phyloP scores from a whole-genome alignment of 805 yeast genomes.

The Sugiyamaella valdiviana region DNA sequence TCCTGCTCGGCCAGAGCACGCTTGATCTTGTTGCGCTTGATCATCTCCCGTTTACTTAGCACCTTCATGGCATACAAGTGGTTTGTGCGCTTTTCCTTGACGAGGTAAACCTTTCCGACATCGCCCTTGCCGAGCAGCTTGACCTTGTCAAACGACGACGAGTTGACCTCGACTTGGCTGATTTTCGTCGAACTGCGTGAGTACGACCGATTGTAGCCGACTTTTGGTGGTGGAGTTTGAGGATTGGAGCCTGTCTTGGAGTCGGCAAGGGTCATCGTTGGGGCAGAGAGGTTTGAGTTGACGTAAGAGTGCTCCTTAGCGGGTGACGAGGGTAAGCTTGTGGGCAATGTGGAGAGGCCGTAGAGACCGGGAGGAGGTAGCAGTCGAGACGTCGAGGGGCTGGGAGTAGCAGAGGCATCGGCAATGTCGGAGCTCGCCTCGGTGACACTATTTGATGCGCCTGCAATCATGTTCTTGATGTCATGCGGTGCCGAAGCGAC shows the following conservation, averaged over 20 bases:
- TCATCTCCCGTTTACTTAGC: conserved; percentile 85
- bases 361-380: background rate
- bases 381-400: background rate
- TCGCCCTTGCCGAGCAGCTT: conserved; percentile 94
- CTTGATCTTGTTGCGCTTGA: conserved; percentile 87
- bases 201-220: conserved; percentile 48
- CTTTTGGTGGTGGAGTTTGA: conserved; percentile 8
- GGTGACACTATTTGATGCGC: conserved; percentile 3
- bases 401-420: conserved; percentile 1
- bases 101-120: conserved; percentile 93
- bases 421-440: conserved; percentile 21
- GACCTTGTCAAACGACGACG: conserved; percentile 81
- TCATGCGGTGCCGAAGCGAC: conserved; percentile 84
- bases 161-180: conserved; percentile 73
- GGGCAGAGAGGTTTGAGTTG: conserved; percentile 1
- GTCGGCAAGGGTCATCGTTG: background rate
- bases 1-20: conserved; percentile 96
- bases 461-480: conserved; percentile 31
- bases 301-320: background rate
- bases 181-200: conserved; percentile 69
- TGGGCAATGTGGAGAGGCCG: background rate
- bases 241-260: conserved; percentile 3
- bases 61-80: conserved; percentile 90
- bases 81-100: conserved; percentile 69
- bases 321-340: background rate